Evolutionary conservation across 306 rosid genomes (phyloP), one percentile per base, ranked within the genome.

Genomic region (Pyrus bretschneideri): DNA sequence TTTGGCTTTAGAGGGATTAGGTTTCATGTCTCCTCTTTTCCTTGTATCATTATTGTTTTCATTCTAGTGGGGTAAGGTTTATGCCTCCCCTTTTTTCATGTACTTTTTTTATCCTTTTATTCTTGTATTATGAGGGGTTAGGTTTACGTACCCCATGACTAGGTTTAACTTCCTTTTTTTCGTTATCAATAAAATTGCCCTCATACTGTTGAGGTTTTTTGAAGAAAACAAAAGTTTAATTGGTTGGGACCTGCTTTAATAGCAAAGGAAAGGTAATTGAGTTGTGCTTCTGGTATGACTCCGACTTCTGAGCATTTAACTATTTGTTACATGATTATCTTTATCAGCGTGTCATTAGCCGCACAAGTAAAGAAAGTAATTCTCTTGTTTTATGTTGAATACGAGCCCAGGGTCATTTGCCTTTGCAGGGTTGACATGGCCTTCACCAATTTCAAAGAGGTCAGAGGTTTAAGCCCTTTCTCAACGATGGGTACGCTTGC

Each of bases 331-430:
- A 69, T 38, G 38, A 91, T 79, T 0, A 76, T 2, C 6, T 77
- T 72, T 52, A 87, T 79, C 78, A 84, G 57, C 52, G 7, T 52
- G 63, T 85, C 85, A 2, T 84, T 77, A 82, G 22, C 90, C 88
- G 46, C 93, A 88, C n/a, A 91, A 74, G 81, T 82, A 91, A 25
- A 88, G 84, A 61, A 87, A 61, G 69, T 88, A 91, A 63, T 88
- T 90, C 5, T 54, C 76, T 1, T 89, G 79, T 44, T 77, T 15
- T 15, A 84, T 38, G 8, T 88, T 90, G 33, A 85, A 87, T 61
- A 88, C 55, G 23, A 88, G 89, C 19, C 91, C 90, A 0, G 88
- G 93, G 70, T 87, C 71, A 51, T 89, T 87, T 22, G 90, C 89
- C 73, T 67, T 82, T 1, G 14, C 15, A 3, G 91, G 89, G 78